Conservation (phyloP, 441 rosid species). For the Syzygium malaccense region DNA sequence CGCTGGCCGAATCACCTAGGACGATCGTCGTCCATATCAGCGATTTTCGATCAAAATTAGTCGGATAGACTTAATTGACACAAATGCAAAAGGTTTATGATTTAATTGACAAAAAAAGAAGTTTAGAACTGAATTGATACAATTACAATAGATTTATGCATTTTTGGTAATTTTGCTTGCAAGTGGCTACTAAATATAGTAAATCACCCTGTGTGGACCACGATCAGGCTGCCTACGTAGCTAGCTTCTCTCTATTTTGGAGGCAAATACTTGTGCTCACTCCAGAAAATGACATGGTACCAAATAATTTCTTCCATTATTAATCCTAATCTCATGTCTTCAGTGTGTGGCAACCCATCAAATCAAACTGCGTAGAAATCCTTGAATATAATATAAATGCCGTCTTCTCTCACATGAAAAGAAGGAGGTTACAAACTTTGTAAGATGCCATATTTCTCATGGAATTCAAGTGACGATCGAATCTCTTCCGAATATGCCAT, state of each 20-base stretch:
- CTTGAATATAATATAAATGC: background rate
- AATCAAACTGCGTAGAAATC: background rate
- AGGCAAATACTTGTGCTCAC: background rate
- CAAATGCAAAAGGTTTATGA: background rate
- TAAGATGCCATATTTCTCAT: background rate
- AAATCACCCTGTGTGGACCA: background rate
- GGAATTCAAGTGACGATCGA: background rate
- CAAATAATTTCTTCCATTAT: background rate
- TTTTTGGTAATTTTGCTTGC: background rate
- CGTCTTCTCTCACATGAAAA: background rate
- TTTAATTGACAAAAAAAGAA: fast-evolving
- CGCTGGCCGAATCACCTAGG: fast-evolving
- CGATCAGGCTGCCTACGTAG: background rate
- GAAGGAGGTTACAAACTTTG: background rate
- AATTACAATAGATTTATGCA: fast-evolving
- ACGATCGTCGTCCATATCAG: fast-evolving
- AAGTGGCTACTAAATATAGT: background rate
- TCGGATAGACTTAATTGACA: background rate
- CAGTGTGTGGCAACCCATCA: background rate
- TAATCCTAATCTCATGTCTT: background rate
- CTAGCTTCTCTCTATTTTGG: background rate
- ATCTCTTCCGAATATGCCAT: background rate
- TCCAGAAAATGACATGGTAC: background rate
- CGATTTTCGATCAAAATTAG: fast-evolving
- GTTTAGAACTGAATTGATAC: background rate